These are phyloP conservation scores for Agrocybe pediades DNA, from an alignment of 768 basidiomycete genomes.

Conservation along the genomic window DNA sequence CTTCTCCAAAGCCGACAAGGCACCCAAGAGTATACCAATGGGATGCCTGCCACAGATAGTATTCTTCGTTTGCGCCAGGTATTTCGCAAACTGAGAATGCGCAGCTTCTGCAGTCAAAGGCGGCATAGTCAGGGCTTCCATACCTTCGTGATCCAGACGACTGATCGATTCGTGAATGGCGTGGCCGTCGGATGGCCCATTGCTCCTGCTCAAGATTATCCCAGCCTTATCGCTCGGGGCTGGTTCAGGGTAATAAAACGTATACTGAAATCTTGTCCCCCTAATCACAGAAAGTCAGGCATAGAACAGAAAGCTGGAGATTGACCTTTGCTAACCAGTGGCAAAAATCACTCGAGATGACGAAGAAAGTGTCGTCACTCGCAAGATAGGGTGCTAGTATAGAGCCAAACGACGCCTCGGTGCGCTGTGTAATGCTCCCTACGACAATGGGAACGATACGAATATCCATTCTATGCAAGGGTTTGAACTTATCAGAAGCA, in stretches of 20 bases:
- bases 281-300: constrained; percentile 33
- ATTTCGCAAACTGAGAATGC: constrained; percentile 64
- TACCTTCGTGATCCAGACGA: constrained; percentile 84
- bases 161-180: constrained; percentile 86
- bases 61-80: constrained; percentile 78
- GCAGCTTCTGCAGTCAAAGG: constrained; percentile 52
- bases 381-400: constrained; percentile 82
- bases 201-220: constrained; percentile 49
- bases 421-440: constrained; percentile 65
- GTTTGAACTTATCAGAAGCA: neutral
- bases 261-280: constrained; percentile 87
- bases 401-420: constrained; percentile 65
- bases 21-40: constrained; percentile 88
- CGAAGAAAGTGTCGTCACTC: constrained; percentile 78
- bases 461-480: constrained; percentile 61
- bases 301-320: neutral
- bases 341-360: constrained; percentile 96
- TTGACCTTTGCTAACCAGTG: constrained; percentile 72
- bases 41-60: constrained; percentile 98
- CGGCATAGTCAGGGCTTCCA: constrained; percentile 67
- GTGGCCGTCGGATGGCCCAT: constrained; percentile 42
- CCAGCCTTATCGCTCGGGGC: constrained; percentile 47
- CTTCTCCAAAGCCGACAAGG: constrained; percentile 60
- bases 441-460: constrained; percentile 89
- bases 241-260: constrained; percentile 78